Evolutionary conservation across 1,284 basidiomycete species (phyloP), one percentile per base, ranked within the genome.

Genomic region (Coniophora puteana): DNA sequence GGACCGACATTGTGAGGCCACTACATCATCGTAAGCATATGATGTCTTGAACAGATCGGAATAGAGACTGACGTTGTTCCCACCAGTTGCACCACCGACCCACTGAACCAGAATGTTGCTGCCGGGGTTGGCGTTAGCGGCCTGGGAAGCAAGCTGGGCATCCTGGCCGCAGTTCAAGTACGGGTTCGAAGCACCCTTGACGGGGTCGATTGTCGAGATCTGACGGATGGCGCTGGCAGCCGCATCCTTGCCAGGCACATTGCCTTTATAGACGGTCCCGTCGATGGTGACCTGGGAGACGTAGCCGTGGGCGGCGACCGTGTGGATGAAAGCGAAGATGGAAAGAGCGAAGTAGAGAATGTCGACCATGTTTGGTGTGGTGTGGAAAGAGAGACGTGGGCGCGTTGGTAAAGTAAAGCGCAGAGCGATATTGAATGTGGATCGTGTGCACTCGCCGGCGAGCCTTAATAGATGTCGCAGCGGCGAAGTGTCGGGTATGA

Each of bases 121-220:
- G 2, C 73, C 72, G 8, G 72, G 63, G 18, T 60, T 63, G 5
- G 62, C 68, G 29, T 51, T 52, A 12, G 63, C 72, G 21, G 65
- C 55, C 10, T 63, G 37, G 3, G 59, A 39, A 8, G 69, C 69
- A 4, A 52, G 44, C 41, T 62, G 55, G 13, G 73, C 69, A 38
- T 63, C 58, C 47, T 56, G 58, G 34, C 72, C 72, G 45, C 73
- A 74, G 42, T 61, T 63, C 4, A 73, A 38, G 39, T 59, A 60
- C 13, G 57, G 51, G 53, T 68, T 68, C 12, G 44, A 54, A 3
- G 67, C 41, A 39, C 67, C 67, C 44, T 69, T 69, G 43, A 72
- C 69, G 3, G 73, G 73, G 34, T 52, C 50, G 38, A 63, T 59
- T 24, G 49, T 58, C 32, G 54, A 68, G 43, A 58, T 35, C 57